These are phyloP conservation scores for Dalbergia cultrata DNA, from an alignment of 306 rosid genomes.

Conservation along the genomic window DNA sequence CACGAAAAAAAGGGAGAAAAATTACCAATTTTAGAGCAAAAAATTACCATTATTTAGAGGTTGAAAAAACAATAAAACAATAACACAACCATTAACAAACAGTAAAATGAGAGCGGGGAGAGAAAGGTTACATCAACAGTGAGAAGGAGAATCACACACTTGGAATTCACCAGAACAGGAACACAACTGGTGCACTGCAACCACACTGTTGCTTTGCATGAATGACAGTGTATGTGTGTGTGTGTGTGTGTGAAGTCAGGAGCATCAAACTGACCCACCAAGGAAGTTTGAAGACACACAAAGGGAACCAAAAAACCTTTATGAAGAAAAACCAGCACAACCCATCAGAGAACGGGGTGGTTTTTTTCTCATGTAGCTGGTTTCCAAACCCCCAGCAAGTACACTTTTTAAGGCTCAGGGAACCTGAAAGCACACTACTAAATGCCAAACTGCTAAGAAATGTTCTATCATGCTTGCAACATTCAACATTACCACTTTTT, in stretches of 20 bases:
- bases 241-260: constrained; percentile 26
- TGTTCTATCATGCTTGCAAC: constrained; percentile 38
- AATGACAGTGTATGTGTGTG: constrained; percentile 44
- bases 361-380: constrained; percentile 28
- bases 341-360: constrained; percentile 44
- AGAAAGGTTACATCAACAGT: constrained; percentile 32
- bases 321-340: constrained; percentile 17
- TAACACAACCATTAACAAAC: constrained; percentile 3
- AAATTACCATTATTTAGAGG: constrained; percentile 40
- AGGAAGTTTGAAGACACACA: constrained; percentile 40
- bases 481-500: constrained; percentile 36
- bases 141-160: constrained; percentile 32
- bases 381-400: constrained; percentile 33
- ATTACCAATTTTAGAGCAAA: constrained; percentile 34
- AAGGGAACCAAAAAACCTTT: constrained; percentile 46
- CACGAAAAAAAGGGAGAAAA: background rate
- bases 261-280: constrained; percentile 47
- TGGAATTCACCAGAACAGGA: constrained; percentile 50
- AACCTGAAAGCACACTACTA: constrained; percentile 28
- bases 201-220: constrained; percentile 40
- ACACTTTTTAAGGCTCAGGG: background rate
- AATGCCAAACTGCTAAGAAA: constrained; percentile 53
- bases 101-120: constrained; percentile 13
- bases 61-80: constrained; percentile 38
- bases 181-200: constrained; percentile 40